Percentiles rank a stretch among this genome's conserved stretches.
phyloP scores from a whole-genome alignment of 805 yeast genomes.

The Candida verbasci region DNA sequence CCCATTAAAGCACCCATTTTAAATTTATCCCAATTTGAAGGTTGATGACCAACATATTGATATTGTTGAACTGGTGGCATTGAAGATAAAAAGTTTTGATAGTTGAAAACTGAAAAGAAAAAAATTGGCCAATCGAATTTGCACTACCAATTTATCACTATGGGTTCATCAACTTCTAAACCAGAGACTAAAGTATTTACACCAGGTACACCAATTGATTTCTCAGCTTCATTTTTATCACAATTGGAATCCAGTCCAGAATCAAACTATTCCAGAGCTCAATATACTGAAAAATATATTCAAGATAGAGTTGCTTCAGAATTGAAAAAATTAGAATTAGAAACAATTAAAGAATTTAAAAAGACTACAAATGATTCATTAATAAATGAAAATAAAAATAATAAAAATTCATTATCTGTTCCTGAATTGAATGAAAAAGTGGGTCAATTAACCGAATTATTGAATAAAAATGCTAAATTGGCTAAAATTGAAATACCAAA shows the following conservation, averaged over 20 bases:
- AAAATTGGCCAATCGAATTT: no score
- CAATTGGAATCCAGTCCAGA: conserved; percentile 61
- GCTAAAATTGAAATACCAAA: conserved; percentile 30
- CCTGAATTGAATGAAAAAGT: conserved; percentile 38
- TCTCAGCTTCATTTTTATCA: conserved; percentile 58
- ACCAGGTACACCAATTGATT: conserved; percentile 65
- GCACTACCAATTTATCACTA: conserved; percentile 14
- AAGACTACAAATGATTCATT: conserved; percentile 42
- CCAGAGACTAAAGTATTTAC: conserved; percentile 64
- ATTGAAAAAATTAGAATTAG: conserved; percentile 49
- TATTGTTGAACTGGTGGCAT: conserved; percentile 71
- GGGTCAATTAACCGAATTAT: conserved; percentile 26
- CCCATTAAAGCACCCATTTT: conserved; percentile 99
- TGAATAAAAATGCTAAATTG: conserved; percentile 31
- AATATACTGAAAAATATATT: conserved; percentile 60
- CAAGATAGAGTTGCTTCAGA: conserved; percentile 61
- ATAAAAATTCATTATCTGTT: conserved; percentile 17
- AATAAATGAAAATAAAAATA: conserved; percentile 23
- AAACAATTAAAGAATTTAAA: conserved; percentile 50
- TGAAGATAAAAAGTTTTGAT: no score
- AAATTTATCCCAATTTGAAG: conserved; percentile 91
- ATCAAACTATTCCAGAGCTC: conserved; percentile 67
- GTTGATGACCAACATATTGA: conserved; percentile 50
- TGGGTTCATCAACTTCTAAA: conserved; percentile 61
- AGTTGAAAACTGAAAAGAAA: not conserved